phyloP scores from a whole-genome alignment of 768 basidiomycete genomes.

The Phaeolepiota aurea region DNA sequence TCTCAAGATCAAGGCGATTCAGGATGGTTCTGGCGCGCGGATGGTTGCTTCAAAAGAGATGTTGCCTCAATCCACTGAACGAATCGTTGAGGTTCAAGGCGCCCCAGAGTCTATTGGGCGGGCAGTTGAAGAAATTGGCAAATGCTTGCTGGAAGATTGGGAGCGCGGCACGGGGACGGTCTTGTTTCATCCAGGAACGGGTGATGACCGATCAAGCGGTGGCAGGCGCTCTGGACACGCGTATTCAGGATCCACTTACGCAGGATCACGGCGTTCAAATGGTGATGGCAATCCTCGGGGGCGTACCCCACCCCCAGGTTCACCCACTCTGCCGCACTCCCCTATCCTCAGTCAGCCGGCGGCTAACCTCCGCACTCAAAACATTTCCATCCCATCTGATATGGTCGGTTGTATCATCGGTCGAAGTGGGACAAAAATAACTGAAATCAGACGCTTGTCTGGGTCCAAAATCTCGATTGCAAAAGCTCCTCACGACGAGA shows the following conservation, averaged over 20 bases:
- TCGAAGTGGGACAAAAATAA: conserved; percentile 95
- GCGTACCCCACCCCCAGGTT: conserved; percentile 41
- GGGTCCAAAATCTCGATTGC: conserved; percentile 98
- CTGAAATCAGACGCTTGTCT: conserved; percentile 95
- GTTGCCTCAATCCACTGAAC: conserved; percentile 98
- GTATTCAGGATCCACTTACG: conserved; percentile 33
- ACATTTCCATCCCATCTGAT: conserved; percentile 98
- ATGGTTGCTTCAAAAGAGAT: conserved; percentile 99
- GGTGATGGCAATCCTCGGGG: conserved; percentile 43
- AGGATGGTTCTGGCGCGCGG: conserved; percentile 90
- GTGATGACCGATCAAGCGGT: conserved; percentile 51
- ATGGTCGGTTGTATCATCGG: conserved; percentile 99
- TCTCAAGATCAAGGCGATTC: conserved; percentile 98
- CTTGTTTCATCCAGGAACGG: conserved; percentile 89
- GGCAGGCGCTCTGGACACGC: conserved; percentile 46
- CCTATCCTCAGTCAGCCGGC: conserved; percentile 48
- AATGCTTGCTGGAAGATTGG: conserved; percentile 94
- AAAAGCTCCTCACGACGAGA: conserved; percentile 98
- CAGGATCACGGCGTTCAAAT: conserved; percentile 52
- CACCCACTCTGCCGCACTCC: conserved; percentile 34
- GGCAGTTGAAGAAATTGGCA: conserved; percentile 93
- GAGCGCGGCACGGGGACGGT: conserved; percentile 92
- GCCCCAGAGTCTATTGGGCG: conserved; percentile 86
- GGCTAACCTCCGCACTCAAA: conserved; percentile 92
- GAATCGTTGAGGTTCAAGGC: conserved; percentile 97